These are phyloP conservation scores for Grigorovia jiainica DNA, from an alignment of 805 yeast genomes.

Conservation along the genomic window DNA sequence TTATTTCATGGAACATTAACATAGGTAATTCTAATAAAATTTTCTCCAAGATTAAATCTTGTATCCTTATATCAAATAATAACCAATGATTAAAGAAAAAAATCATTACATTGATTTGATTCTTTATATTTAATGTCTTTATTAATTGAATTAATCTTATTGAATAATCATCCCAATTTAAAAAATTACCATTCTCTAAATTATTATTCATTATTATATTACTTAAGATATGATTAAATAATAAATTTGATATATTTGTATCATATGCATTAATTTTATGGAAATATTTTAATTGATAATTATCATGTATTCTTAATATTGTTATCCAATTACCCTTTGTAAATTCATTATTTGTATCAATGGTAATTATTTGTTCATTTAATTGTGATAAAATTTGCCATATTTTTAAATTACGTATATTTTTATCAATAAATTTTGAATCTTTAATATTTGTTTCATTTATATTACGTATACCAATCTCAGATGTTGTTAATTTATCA, in stretches of 20 bases:
- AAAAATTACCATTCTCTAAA: conserved; percentile 5
- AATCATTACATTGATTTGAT: conserved; percentile 18
- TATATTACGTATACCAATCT: neutral
- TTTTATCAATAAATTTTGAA: neutral
- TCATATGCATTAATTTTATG: conserved; percentile 23
- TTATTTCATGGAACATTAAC: conserved; percentile 11
- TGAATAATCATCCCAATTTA: conserved; percentile 24
- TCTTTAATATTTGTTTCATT: neutral
- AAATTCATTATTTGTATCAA: neutral
- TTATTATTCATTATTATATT: conserved; percentile 16
- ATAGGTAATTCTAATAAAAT: conserved; percentile 11
- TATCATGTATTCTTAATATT: conserved; percentile 18
- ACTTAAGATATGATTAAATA: conserved; percentile 22
- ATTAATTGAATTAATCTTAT: conserved; percentile 18
- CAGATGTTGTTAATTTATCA: conserved; percentile 4
- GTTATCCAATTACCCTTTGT: neutral
- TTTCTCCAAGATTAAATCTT: conserved; percentile 1
- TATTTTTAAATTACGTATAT: neutral
- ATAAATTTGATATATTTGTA: conserved; percentile 15
- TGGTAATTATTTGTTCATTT: too few species aligned
- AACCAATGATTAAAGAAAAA: conserved; percentile 17
- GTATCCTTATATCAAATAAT: neutral
- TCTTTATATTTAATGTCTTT: conserved; percentile 17
- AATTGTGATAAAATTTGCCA: too few species aligned
- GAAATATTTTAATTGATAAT: conserved; percentile 12